A percentile compares a stretch with the other conserved stretches of the same genome.
Conservation (phyloP, 176 grass and related monocot species). For the Tillandsia leiboldiana region DNA sequence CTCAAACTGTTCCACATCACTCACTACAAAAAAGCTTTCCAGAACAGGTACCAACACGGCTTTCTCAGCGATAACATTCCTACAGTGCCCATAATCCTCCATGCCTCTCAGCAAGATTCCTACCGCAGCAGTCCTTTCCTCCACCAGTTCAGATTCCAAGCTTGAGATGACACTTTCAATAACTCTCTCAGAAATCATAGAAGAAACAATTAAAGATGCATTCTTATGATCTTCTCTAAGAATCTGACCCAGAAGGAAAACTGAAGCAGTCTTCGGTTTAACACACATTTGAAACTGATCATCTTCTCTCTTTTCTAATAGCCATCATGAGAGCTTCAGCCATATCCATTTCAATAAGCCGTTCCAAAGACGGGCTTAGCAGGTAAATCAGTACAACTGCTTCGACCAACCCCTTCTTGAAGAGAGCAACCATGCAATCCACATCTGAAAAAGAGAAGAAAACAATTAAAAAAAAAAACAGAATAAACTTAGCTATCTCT, state of each 20-base stretch:
- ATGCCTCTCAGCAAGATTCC: conserved; percentile 43
- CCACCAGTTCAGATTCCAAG: conserved; percentile 34
- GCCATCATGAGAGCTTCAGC: conserved; percentile 33
- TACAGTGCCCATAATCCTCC: conserved; percentile 39
- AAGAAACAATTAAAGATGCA: conserved; percentile 16
- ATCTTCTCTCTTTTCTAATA: conserved; percentile 24
- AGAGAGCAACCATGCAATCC: conserved; percentile 53
- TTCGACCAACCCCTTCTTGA: conserved; percentile 58
- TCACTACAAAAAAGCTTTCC: conserved; percentile 40
- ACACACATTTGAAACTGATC: conserved; percentile 40
- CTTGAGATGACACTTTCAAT: conserved; percentile 25
- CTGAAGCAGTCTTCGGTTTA: conserved; percentile 43
- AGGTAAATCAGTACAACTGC: conserved; percentile 44
- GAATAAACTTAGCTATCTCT: background rate
- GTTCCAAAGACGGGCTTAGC: conserved; percentile 29
- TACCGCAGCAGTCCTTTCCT: conserved; percentile 32
- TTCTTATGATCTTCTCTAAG: conserved; percentile 16
- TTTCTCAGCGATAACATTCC: conserved; percentile 42
- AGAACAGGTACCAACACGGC: conserved; percentile 22
- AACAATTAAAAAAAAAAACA: background rate
- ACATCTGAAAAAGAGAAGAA: conserved; percentile 29
- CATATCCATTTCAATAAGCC: conserved; percentile 53
- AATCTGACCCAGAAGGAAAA: conserved; percentile 44
- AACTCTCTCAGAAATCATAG: conserved; percentile 37
- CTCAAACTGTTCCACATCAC: conserved; percentile 37